These are phyloP conservation scores for Paraphaeosphaeria sporulosa DNA, from an alignment of 2,329 filamentous ascomycete species.

Conservation along the genomic window DNA sequence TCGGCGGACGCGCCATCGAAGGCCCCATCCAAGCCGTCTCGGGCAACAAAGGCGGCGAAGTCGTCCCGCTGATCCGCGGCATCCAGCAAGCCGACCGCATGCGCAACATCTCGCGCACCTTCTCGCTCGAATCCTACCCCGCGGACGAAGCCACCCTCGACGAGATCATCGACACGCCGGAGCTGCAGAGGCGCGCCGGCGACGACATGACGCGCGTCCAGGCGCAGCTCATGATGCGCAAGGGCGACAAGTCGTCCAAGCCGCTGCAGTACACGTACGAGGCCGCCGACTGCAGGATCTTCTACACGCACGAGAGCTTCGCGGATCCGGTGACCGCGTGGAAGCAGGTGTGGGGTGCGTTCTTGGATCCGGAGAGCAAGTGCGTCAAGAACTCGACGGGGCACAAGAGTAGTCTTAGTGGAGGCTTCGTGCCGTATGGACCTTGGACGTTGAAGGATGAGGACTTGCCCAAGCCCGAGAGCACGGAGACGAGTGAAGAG, in stretches of 20 bases:
- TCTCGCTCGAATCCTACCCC: constrained; percentile 19
- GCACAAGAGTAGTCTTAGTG: constrained; percentile 33
- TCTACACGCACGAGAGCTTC: constrained; percentile 64
- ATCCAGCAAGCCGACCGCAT: constrained; percentile 24
- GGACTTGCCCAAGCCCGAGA: constrained; percentile 22
- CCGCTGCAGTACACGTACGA: constrained; percentile 67
- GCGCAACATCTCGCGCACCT: constrained; percentile 23
- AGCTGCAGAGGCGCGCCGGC: constrained; percentile 28
- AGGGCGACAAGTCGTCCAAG: constrained; percentile 42
- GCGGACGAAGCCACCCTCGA: constrained; percentile 18
- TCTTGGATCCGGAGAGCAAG: constrained; percentile 22
- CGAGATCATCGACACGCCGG: constrained; percentile 23
- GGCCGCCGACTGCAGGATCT: constrained; percentile 67
- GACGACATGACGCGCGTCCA: constrained; percentile 25
- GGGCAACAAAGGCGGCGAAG: constrained; percentile 63
- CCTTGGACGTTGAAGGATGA: constrained; percentile 25
- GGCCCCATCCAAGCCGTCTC: constrained; percentile 67
- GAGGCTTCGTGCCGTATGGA: constrained; percentile 37
- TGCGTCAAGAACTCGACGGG: constrained; percentile 35
- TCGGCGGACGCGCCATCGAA: constrained; percentile 65
- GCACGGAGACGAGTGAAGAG: constrained; percentile 3
- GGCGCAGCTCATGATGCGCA: constrained; percentile 35
- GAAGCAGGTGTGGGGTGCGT: constrained; percentile 48
- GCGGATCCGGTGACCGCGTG: constrained; percentile 59
- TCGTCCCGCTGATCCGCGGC: constrained; percentile 29